These are phyloP conservation scores for Micractinium sp. DNA, from an alignment of 139 green algal species.

Conservation along the genomic window DNA sequence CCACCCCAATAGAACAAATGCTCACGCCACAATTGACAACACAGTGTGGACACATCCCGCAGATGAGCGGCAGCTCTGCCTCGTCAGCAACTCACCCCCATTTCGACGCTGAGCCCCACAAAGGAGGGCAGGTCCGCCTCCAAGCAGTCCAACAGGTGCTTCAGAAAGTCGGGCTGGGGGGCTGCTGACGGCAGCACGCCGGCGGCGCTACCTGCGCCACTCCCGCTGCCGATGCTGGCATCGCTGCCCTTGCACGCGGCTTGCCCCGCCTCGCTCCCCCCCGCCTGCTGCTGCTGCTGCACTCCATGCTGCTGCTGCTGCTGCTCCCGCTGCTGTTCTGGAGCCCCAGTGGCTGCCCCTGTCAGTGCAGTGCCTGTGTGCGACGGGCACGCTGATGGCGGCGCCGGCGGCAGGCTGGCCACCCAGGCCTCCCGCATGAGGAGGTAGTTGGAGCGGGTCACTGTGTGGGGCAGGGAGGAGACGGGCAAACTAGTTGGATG, in stretches of 20 bases:
- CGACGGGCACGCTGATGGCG: not conserved
- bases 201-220: not conserved
- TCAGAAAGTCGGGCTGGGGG: not conserved
- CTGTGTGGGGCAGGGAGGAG: not conserved
- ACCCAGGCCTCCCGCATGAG: constrained; percentile 14
- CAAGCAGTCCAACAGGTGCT: constrained; percentile 3
- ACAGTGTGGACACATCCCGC: no score
- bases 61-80: not conserved
- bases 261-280: no score
- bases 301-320: not conserved
- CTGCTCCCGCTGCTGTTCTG: not conserved
- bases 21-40: no score
- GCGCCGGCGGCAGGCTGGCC: not conserved
- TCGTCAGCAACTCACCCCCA: not conserved
- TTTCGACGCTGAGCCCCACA: not conserved
- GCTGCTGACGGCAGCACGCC: not conserved
- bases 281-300: not conserved
- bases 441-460: not conserved
- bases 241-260: not conserved
- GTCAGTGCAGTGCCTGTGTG: not conserved
- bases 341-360: not conserved
- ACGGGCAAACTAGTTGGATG: no score
- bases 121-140: not conserved
- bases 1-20: no score
- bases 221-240: not conserved